Base-by-base conservation (phyloP, 208 protist genomes). In the Acanthamoeba healyi region DNA sequence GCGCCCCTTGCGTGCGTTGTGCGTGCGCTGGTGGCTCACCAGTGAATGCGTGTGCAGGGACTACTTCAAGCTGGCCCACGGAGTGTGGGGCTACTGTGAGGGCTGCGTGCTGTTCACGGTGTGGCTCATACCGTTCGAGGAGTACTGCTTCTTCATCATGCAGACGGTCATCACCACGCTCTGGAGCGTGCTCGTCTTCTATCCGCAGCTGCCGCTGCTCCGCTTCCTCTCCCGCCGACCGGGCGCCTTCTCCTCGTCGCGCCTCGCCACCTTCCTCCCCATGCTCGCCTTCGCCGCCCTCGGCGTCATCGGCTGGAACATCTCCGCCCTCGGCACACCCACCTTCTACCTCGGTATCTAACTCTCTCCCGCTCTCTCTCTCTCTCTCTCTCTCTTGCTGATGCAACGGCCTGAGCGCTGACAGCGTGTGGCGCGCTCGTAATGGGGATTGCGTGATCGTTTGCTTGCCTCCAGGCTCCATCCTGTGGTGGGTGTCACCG, bases 71-170 rank as follows among this genome's bases (percentile, higher is more conserved):
- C 44, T 84, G 74, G 36, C 74, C 6, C 74, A 84, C 17, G 74
- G 74, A 19, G 74, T 84, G 74, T 84, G 74, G 74, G 74, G 74
- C 74, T 84, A 84, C 74, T 84, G 74, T 22, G 24, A 84, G 32
- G 74, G 74, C 42, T 84, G 74, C 74, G 74, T 84, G 22, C 74
- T 84, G 74, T 84, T 84, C 74, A 84, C 42, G 14, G 74, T 84
- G 36, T 84, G 74, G 74, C 74, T 84, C 1, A 84, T 84, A 6
- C 74, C 74, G 17, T 84, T 84, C 44, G 74, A 84, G 74, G 74
- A 84, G 74, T 84, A 84, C 44, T 84, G 74, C 74, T 84, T 84
- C 74, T 84, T 84, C 42, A 34, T 84, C 44, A 2, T 84, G 22
- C 74, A 84, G 74, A 84, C 74, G 10, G 74, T 84, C 6, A 84